These are phyloP conservation scores for Parafenestella ontariensis DNA, from an alignment of 2,329 filamentous ascomycete genomes.

Conservation along the genomic window DNA sequence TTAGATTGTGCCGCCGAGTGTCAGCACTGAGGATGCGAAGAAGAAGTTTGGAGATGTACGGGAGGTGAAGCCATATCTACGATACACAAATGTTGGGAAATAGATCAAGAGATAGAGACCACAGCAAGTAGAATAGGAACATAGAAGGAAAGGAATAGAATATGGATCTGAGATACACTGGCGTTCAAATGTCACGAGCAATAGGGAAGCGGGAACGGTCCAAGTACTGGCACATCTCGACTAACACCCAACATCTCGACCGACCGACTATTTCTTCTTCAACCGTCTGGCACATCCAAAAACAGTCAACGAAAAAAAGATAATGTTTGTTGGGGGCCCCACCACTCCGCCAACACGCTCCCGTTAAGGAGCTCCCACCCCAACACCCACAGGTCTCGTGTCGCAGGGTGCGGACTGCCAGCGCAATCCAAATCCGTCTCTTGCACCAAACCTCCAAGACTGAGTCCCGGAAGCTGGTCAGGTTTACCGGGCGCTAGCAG, in stretches of 20 bases:
- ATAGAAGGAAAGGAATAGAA: not conserved
- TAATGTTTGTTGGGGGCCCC: not conserved
- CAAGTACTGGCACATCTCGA: not conserved
- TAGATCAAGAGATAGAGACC: constrained; percentile 20
- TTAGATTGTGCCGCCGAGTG: constrained; percentile 79
- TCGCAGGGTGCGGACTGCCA: no score
- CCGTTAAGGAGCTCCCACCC: not conserved
- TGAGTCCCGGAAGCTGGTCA: no score
- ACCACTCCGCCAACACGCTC: not conserved
- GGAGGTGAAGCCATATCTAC: constrained; percentile 71
- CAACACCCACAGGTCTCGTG: no score
- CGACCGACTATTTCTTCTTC: not conserved
- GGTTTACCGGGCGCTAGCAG: no score
- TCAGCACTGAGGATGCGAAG: constrained; percentile 85
- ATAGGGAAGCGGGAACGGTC: not conserved
- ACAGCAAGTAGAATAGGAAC: not conserved
- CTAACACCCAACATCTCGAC: not conserved
- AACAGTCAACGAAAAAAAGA: not conserved
- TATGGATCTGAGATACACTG: not conserved
- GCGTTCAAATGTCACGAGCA: not conserved
- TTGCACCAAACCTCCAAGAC: no score
- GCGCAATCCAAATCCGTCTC: no score
- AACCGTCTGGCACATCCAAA: not conserved
- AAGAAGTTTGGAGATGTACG: constrained; percentile 80
- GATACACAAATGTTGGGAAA: constrained; percentile 66